Conservation (phyloP, 1,284 basidiomycete species). For the Boletus austroedulis region DNA sequence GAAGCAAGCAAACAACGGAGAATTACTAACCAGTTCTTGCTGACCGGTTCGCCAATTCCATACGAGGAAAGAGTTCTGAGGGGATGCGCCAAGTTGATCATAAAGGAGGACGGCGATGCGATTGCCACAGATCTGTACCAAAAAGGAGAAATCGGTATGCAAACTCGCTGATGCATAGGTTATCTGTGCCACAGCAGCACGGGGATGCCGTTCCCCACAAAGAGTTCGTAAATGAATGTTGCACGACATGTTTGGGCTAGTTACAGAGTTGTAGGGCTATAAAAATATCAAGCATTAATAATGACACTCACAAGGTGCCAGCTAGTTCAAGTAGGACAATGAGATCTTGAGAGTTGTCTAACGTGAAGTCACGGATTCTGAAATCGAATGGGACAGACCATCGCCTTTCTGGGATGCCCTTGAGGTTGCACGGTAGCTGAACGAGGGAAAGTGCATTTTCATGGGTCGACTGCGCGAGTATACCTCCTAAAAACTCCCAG, state of each 20-base stretch:
- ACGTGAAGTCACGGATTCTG: constrained; percentile 54
- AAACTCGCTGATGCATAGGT: constrained; percentile 5
- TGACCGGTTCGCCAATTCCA: constrained; percentile 60
- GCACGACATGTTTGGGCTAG: constrained; percentile 23
- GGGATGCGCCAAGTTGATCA: constrained; percentile 2
- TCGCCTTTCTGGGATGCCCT: constrained; percentile 44
- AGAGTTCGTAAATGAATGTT: constrained; percentile 31
- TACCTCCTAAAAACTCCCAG: constrained; percentile 61
- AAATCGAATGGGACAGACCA: constrained; percentile 49
- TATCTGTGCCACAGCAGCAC: constrained; percentile 12
- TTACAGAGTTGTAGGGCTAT: constrained; percentile 1
- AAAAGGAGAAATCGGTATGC: constrained; percentile 14
- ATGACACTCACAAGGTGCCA: constrained; percentile 19
- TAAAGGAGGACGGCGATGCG: constrained; percentile 23
- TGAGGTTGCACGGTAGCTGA: constrained; percentile 49
- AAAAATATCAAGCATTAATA: background rate
- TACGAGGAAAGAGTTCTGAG: constrained; percentile 38
- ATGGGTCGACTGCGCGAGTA: constrained; percentile 46
- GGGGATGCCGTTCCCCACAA: constrained; percentile 26
- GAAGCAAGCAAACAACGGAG: background rate
- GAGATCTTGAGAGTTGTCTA: constrained; percentile 60
- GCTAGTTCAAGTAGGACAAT: constrained; percentile 47
- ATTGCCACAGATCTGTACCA: constrained; percentile 33
- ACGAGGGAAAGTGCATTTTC: constrained; percentile 37
- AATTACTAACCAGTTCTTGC: constrained; percentile 38